These are phyloP conservation scores for Cordia subcordata DNA, from an alignment of 257 asterid genomes.

Conservation along the genomic window DNA sequence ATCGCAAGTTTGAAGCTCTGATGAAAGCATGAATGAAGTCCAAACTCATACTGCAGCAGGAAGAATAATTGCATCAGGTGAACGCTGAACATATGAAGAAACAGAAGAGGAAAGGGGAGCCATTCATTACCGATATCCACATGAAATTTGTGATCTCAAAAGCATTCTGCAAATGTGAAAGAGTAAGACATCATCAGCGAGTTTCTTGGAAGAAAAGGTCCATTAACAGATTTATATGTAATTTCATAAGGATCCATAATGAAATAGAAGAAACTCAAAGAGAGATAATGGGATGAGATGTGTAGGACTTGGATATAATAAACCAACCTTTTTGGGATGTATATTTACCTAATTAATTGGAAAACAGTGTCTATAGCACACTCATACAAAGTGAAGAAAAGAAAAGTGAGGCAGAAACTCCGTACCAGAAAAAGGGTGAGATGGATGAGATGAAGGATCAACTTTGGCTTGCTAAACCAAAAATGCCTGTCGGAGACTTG, in stretches of 20 bases:
- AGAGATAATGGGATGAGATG: too few species aligned
- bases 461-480: slow-evolving; percentile 72
- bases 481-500: slow-evolving; percentile 86
- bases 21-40: slow-evolving; percentile 82
- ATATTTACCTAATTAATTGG: too few species aligned
- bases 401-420: not conserved
- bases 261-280: too few species aligned
- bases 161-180: slow-evolving; percentile 59
- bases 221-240: too few species aligned
- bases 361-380: too few species aligned
- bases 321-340: too few species aligned
- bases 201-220: not conserved
- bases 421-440: slow-evolving; percentile 83
- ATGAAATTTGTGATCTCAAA: slow-evolving; percentile 89
- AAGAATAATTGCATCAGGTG: not conserved
- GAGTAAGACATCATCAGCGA: slow-evolving; percentile 7
- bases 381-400: not conserved
- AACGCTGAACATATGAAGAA: not conserved
- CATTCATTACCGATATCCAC: slow-evolving; percentile 68
- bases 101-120: not conserved
- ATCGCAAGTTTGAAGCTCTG: slow-evolving; percentile 48
- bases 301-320: too few species aligned
- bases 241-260: too few species aligned
- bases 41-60: slow-evolving; percentile 82
- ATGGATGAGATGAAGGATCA: slow-evolving; percentile 70